Evolutionary conservation across 2,329 filamentous ascomycete genomes (phyloP).

Genomic region (Aspergillus ruber): DNA sequence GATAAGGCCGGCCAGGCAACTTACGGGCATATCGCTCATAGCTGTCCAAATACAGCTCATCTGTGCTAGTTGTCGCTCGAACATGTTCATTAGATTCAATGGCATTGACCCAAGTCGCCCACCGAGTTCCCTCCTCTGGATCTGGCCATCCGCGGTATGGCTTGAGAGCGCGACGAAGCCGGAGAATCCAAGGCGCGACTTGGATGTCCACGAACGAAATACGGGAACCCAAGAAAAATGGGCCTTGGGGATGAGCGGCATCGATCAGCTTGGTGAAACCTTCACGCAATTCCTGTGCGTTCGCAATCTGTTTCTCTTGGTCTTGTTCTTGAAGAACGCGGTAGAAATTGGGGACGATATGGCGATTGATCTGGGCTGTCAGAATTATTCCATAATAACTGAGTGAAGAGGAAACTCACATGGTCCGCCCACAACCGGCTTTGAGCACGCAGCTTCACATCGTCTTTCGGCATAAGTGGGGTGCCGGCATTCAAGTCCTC

Average conservation of each 20-base stretch:
- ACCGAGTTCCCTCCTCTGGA: conserved; percentile 57
- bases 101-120: conserved; percentile 64
- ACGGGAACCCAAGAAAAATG: conserved; percentile 59
- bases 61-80: conserved; percentile 59
- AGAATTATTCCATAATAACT: too few species aligned
- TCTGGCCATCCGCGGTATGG: conserved; percentile 62
- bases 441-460: conserved; percentile 63
- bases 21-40: conserved; percentile 57
- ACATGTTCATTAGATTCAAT: conserved; percentile 60
- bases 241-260: conserved; percentile 54
- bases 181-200: conserved; percentile 67
- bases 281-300: conserved; percentile 56
- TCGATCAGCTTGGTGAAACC: conserved; percentile 59
- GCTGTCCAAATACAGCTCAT: conserved; percentile 61
- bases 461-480: conserved; percentile 57
- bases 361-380: conserved; percentile 59
- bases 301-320: conserved; percentile 50
- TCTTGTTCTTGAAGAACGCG: conserved; percentile 63
- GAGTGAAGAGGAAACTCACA: conserved; percentile 41
- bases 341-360: conserved; percentile 72
- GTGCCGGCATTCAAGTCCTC: conserved; percentile 63
- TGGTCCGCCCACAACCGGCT: conserved; percentile 77
- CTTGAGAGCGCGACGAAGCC: conserved; percentile 59
- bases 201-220: conserved; percentile 67
- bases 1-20: too few species aligned